Evolutionary conservation across 1,139 yeast genomes (phyloP), one percentile per base, ranked within the genome.

Genomic region (Lipomyces yarrowii): DNA sequence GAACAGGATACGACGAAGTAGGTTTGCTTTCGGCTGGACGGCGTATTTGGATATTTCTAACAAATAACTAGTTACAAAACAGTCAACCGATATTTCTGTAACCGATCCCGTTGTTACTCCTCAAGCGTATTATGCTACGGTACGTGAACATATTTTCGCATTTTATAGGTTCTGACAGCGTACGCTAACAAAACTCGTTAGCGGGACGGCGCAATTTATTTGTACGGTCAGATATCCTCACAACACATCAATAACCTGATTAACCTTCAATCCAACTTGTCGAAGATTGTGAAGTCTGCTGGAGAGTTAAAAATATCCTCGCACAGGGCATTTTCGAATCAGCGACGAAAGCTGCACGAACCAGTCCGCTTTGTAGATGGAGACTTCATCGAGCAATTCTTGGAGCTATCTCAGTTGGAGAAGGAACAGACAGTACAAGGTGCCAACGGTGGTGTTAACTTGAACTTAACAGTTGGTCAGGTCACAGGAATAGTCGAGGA

Each of bases 331-430:
- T 64, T 69, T 51, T 42, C 55, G 23, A 61, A 63, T 37, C 62
- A 60, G 54, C 57, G 70, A 32, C 63, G 62, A 35, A 60, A 58
- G 13, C 52, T 42, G 18, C 21, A 26, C 11, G 71, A 60, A 53
- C 71, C 71, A 23, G n/a, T 48, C 35, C 62, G 73, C 26, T 71
- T 71, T 32, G 69, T 71, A 13, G 73, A 71, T 52, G 73, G 73
- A 11, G 72, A 70, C 54, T 65, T 67, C 59, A 57, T 71, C 33
- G 73, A 71, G 56, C 61, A 54, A 42, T 70, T 71, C 59, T 56
- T 69, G 33, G 72, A 70, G 21, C 60, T 71, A 33, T 51, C 62
- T 10, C 62, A 57, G 37, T 62, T 54, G n/a, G 67, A 61, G 39
- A 66, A 67, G 61, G 63, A 48, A 32, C 55, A 35, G 18, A 63